Base-by-base conservation (phyloP, 2,329 filamentous ascomycete species). In the Aspergillus pseudotamarii region DNA sequence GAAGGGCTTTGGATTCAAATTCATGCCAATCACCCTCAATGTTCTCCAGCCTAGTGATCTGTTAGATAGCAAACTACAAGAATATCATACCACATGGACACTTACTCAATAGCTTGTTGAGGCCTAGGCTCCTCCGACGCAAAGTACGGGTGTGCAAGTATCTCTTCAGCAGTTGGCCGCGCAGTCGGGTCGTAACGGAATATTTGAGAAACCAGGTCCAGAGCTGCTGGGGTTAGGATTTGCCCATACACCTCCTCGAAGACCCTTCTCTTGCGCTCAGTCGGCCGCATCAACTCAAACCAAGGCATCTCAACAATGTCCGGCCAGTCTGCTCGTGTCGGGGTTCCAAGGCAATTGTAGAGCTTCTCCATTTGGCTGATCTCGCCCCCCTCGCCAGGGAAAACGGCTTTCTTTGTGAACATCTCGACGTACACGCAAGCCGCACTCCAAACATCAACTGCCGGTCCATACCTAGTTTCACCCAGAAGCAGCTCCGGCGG, bases 1-100 rank as follows among this genome's bases (percentile, higher is more conserved):
- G 86, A 30, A 97, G 84, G 19, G 93, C 94, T 80, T 99, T 99
- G 61, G 93, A 96, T 80, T 99, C 95, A 72, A 98, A 97, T 76
- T 99, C 95, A 75, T 99, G 95, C 95, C 95, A 99, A 72, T 99
- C 95, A 26, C 95, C 95, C 71, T 95, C 88, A 34, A 99, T 85
- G 56, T 89, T 83, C 64, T 90, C 88, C 57, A 99, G 85, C 72
- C 91, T 92, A 66, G 8, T 61, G 26, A 48, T 3, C 23, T n/a
- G 32, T 68, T 61, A 64, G 63, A 68, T 28, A 26, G 6, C 34
- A 54, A 64, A 43, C 38, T n/a, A 51, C 36, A 38, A 60, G 36
- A 60, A 19, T 54, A 54, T 12, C 12, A 26, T 36, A 38, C 23
- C 32, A 21, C 21, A 38, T n/a, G 57, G n/a, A 56, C 58, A 87